Conservation (phyloP, 345 rosid species). For the Geranium rotundifolium region DNA sequence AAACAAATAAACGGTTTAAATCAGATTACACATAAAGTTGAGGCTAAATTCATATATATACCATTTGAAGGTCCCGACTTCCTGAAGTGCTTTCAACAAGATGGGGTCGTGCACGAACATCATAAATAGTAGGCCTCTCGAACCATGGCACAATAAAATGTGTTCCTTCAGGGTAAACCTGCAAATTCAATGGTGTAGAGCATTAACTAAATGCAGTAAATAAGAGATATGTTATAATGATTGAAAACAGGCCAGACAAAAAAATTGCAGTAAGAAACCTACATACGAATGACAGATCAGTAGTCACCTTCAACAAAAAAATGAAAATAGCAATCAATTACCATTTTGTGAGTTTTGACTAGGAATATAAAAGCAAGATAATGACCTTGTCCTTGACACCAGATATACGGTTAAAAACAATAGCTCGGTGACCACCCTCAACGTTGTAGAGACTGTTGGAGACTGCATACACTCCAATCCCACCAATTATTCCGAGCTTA, state of each 20-base stretch:
- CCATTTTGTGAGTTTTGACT: too few species aligned
- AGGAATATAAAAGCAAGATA: neutral
- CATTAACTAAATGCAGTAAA: too few species aligned
- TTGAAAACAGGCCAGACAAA: too few species aligned
- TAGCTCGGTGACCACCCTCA: constrained; percentile 67
- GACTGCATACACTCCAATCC: constrained; percentile 60
- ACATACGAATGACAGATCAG: too few species aligned
- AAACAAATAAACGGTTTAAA: neutral
- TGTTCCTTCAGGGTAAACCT: constrained; percentile 95
- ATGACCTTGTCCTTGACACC: constrained; percentile 60
- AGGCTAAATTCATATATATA: constrained; percentile 14
- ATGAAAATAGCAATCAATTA: too few species aligned
- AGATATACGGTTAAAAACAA: constrained; percentile 44
- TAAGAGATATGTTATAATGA: neutral
- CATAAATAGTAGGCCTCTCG: constrained; percentile 83
- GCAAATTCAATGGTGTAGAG: constrained; percentile 2
- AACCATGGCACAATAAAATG: constrained; percentile 88
- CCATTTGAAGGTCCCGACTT: constrained; percentile 96
- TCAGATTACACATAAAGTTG: neutral
- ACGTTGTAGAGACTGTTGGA: constrained; percentile 62
- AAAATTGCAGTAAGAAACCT: too few species aligned
- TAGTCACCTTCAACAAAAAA: too few species aligned
- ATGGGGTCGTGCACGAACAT: constrained; percentile 88
- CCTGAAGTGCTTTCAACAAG: constrained; percentile 87
- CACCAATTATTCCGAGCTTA: constrained; percentile 63